Conservation (phyloP, 2,329 filamentous ascomycete genomes). For the Phoma herbarum region DNA sequence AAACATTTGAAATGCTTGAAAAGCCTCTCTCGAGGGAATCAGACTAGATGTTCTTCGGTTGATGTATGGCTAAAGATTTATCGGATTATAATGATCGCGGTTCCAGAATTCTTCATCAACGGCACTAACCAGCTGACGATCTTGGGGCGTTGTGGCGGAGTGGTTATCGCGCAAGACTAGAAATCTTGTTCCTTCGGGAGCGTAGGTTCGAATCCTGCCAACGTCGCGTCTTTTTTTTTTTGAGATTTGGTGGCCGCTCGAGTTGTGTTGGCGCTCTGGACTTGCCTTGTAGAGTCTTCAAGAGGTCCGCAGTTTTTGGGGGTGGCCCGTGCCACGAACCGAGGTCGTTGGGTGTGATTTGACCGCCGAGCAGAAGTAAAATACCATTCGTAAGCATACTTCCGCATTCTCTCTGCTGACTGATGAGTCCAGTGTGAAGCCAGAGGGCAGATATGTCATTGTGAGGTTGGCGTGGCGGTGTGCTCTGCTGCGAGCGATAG, state of each 20-base stretch:
- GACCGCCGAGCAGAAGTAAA: neutral
- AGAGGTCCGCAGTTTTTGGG: neutral
- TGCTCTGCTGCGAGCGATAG: no score
- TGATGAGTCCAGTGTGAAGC: neutral
- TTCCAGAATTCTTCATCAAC: neutral
- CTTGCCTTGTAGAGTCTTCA: neutral
- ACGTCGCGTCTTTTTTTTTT: neutral
- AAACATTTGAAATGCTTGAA: no score
- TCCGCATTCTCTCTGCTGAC: neutral
- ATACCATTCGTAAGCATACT: neutral
- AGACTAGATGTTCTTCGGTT: no score
- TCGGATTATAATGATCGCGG: no score
- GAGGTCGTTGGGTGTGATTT: neutral
- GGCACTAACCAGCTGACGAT: neutral
- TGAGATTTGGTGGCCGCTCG: neutral
- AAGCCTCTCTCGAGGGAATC: no score
- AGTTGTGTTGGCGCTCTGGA: neutral
- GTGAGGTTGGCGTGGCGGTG: no score
- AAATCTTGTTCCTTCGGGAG: conserved; percentile 3
- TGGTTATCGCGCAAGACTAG: conserved; percentile 2
- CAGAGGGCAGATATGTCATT: neutral
- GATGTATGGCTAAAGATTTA: no score
- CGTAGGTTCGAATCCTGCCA: conserved; percentile 2
- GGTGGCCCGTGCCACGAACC: neutral
- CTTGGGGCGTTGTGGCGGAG: neutral